Evolutionary conservation across 768 basidiomycete genomes (phyloP), one percentile per base, ranked within the genome.

Genomic region (Amanita rimosa): DNA sequence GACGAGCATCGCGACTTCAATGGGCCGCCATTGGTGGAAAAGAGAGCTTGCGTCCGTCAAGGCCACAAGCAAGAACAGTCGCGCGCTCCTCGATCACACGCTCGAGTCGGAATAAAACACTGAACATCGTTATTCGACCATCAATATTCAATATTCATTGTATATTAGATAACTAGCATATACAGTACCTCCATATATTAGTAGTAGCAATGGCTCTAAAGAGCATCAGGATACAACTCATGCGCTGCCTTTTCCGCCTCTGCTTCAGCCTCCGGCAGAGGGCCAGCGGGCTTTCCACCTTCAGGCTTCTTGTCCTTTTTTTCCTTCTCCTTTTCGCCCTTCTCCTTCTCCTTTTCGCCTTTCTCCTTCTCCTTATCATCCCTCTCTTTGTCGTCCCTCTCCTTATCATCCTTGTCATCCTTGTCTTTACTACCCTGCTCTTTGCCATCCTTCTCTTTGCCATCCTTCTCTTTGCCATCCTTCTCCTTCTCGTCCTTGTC

Each of bases 161-260:
- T 13, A 29, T 45, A 46, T 46, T 48, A 47, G 24, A 38, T 47
- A 38, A 21, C 36, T 37, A 47, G 35, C 36, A 36, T 7, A 37
- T 46, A 46, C 35, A 36, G 7, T 38, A 31, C 16, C 19, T 45
- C 16, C 17, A 35, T 31, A 39, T 21, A 17, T 5, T 9, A 2
- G n/a, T n/a, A 24, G 9, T 10, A 4, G 13, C 17, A 16, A 11
- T 29, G 3, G 3, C 22, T 8, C 55, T 57, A 56, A 24, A 51
- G 54, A 24, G 64, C 67, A 46, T 68, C 68, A 3, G 76, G 76
- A 55, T 69, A 79, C 58, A 79, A 54, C 56, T 79, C 78, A n/a
- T 70, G 60, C 0, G 75, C 78, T 14, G 66, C 75, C 55, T 76
- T 73, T 40, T 72, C 66, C 1, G 76, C 76, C 47, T 74, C 65